A percentile compares a stretch with the other conserved stretches of the same genome.
Evolutionary conservation across 148 eudicot genomes (phyloP).

Genomic region (Amaranthus hypochondriacus): DNA sequence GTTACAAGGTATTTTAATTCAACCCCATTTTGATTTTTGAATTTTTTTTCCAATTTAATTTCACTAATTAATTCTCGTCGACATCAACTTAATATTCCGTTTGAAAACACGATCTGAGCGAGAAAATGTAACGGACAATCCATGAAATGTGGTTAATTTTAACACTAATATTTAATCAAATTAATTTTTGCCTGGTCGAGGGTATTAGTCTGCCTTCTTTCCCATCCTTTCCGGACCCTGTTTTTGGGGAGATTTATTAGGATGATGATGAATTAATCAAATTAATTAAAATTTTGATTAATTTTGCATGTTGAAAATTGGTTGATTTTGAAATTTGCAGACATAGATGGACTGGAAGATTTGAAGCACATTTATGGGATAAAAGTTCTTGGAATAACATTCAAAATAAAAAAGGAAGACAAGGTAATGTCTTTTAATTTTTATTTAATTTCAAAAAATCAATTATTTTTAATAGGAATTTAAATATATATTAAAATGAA

Average conservation of each 20-base stretch:
- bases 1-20: constrained; percentile 50
- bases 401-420: constrained; percentile 90
- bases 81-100: not conserved
- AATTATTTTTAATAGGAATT: not conserved
- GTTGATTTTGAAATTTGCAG: constrained; percentile 29
- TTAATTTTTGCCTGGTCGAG: too few relatives aligned
- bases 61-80: not conserved
- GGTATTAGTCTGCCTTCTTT: too few relatives aligned
- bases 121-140: too few relatives aligned
- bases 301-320: constrained; percentile 35
- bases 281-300: not conserved
- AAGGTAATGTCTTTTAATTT: constrained; percentile 40
- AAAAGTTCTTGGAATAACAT: constrained; percentile 76
- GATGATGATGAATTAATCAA: too few relatives aligned
- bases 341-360: constrained; percentile 97
- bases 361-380: constrained; percentile 97
- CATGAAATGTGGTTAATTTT: too few relatives aligned
- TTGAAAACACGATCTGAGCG: too few relatives aligned
- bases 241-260: too few relatives aligned
- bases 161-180: too few relatives aligned
- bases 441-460: not conserved
- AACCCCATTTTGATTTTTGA: not conserved
- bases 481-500: not conserved
- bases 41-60: not conserved
- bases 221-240: too few relatives aligned